Base-by-base conservation (phyloP, 768 basidiomycete genomes). In the Infundibulicybe gibba region DNA sequence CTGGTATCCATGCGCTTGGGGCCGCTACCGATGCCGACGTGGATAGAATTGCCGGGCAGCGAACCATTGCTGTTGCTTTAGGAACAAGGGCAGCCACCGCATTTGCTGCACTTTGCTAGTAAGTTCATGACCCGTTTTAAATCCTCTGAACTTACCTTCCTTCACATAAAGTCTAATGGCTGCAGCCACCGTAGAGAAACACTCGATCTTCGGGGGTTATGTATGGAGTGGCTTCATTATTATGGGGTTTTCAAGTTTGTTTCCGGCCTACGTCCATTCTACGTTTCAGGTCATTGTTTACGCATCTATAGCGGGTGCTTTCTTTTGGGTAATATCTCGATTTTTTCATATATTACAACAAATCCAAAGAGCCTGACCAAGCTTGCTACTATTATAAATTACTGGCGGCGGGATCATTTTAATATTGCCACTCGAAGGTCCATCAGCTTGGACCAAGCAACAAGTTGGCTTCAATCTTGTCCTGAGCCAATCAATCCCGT, bases 21-120 rank as follows among this genome's bases (percentile, higher is more conserved):
- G 53, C 53, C 41, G 44, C 49, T n/a, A 41, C 41, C 14, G 53
- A 54, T 37, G 40, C 39, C 31, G 50, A 52, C 21, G 53, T 50
- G 3, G 53, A 54, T 25, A 35, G 32, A 20, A 48, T 48, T 10
- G 45, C 32, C 38, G 50, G 53, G 2, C 47, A 49, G 33, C 43
- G 44, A 32, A 54, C 53, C 3, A 49, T 54, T 40, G 53, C 53
- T 16, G 45, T 47, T n/a, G 45, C 45, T 11, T 31, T 54, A 16
- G 53, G 50, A 5, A 32, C 35, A 33, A 39, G 53, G 20, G 39
- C 30, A 6, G 45, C 53, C 17, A 48, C 48, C 9, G 33, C 44
- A 13, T 54, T 54, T 30, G 43, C 47, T 13, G 44, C 31, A 2
- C 32, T 49, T 25, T 54, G 53, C 50, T 54, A 51, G 53, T 54